These are phyloP conservation scores for Zymoseptoria crescenta DNA, from an alignment of 2,329 filamentous ascomycete genomes.

Conservation along the genomic window DNA sequence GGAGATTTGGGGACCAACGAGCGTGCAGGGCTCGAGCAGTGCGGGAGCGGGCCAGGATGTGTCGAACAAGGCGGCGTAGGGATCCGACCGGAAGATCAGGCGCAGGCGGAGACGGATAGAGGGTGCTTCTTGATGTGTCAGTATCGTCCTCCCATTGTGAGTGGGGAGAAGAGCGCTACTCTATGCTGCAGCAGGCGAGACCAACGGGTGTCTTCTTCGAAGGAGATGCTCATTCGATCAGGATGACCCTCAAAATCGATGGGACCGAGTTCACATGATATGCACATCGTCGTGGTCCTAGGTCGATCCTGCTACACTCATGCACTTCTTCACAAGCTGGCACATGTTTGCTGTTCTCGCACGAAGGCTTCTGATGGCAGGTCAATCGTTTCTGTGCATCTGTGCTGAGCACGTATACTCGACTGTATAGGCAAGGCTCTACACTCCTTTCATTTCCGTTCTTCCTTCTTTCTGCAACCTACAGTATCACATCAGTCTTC, in stretches of 20 bases:
- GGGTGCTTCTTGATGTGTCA: neutral
- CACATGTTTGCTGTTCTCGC: neutral
- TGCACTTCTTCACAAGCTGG: neutral
- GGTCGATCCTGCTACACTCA: neutral
- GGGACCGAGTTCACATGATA: neutral
- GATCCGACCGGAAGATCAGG: neutral
- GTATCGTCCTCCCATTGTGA: neutral
- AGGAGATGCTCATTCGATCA: no score
- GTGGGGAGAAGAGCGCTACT: neutral
- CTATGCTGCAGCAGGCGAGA: neutral
- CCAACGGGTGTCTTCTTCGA: neutral
- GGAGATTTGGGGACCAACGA: constrained; percentile 67
- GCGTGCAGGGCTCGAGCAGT: constrained; percentile 5
- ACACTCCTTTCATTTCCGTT: neutral
- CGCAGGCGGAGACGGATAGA: neutral
- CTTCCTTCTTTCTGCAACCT: neutral
- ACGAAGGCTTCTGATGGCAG: neutral
- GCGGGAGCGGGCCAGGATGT: neutral
- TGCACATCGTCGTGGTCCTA: neutral
- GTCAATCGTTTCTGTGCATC: neutral
- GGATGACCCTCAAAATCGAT: neutral
- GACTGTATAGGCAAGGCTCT: neutral
- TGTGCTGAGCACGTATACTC: neutral
- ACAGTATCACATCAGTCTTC: neutral
- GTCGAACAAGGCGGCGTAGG: neutral